Evolutionary conservation across 148 eudicot species (phyloP), one percentile per base, ranked within the genome.

Genomic region (Amaranthus palmeri): DNA sequence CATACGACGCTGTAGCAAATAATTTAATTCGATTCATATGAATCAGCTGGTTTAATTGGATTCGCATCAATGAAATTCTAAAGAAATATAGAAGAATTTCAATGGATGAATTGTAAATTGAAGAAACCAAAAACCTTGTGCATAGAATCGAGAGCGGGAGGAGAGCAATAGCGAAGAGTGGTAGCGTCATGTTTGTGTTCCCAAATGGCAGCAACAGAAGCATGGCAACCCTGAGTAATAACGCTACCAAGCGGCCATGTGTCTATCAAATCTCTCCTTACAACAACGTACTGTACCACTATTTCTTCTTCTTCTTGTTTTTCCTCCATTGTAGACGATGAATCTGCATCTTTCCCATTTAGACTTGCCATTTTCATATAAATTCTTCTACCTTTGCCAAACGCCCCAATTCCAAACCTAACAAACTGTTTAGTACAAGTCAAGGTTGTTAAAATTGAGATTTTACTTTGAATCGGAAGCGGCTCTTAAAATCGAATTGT

Each of bases 171-270:
- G 5, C 66, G 70, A 3, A 77, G 79, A 0, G 98, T 90, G 65
- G 79, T 47, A 13, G 88, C 85, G 74, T 90, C 90, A 13, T 88
- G 92, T 80, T 82, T 88, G 80, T 85, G 77, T 8, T 86, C 58
- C 96, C 98, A 92, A 62, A 90, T 80, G 52, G 89, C 95, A 3
- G 90, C 85, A 8, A 92, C 90, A 43, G 95, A 85, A 55, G 97
- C 97, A 77, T 91, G 97, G 80, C 97, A 92, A 4, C 97, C 95
- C 81, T 89, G 97, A 2, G 97, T 86, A 0, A 92, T 88, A 4
- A 92, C 87, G 71, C 92, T 87, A 6, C 97, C 95, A 36, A 89
- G 72, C 17, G 95, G 97, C 97, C 97, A 92, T 25, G 80, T 76
- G 71, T 92, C 92, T 15, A 92, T 83, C 8, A 92, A 65, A 71